These are phyloP conservation scores for Oryza australiensis DNA, from an alignment of 176 grass and related monocot genomes.

Conservation along the genomic window DNA sequence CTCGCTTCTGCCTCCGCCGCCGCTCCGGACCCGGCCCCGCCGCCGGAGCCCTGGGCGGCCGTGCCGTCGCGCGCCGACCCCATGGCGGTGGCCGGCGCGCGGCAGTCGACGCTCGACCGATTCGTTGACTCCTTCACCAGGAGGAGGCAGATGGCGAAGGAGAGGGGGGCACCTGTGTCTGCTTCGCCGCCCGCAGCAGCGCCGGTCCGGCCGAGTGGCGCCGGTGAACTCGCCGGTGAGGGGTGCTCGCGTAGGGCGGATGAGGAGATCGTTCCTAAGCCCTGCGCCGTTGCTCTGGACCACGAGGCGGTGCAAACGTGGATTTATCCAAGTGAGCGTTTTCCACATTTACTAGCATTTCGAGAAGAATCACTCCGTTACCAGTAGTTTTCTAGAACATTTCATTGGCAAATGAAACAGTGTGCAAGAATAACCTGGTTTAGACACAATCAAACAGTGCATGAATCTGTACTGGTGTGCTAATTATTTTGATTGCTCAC, in stretches of 20 bases:
- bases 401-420: neutral
- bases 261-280: neutral
- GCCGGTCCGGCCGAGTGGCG: neutral
- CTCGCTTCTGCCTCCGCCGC: constrained; percentile 29
- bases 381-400: neutral
- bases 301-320: constrained; percentile 71
- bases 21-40: neutral
- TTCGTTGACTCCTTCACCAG: constrained; percentile 58
- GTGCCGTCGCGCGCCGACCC: too few relatives aligned
- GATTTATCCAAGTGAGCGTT: constrained; percentile 79
- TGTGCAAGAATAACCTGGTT: constrained; percentile 7
- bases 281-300: constrained; percentile 50
- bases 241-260: constrained; percentile 8
- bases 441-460: constrained; percentile 10
- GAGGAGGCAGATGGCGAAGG: constrained; percentile 50
- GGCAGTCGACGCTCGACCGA: constrained; percentile 72
- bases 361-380: neutral
- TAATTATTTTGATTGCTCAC: neutral
- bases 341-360: constrained; percentile 1
- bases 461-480: neutral
- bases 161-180: neutral
- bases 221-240: neutral
- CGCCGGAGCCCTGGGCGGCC: too few relatives aligned
- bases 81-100: constrained; percentile 30
- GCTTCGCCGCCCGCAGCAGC: neutral